These are phyloP conservation scores for Dentipellis sp. DNA, from an alignment of 768 basidiomycete species.

Conservation along the genomic window DNA sequence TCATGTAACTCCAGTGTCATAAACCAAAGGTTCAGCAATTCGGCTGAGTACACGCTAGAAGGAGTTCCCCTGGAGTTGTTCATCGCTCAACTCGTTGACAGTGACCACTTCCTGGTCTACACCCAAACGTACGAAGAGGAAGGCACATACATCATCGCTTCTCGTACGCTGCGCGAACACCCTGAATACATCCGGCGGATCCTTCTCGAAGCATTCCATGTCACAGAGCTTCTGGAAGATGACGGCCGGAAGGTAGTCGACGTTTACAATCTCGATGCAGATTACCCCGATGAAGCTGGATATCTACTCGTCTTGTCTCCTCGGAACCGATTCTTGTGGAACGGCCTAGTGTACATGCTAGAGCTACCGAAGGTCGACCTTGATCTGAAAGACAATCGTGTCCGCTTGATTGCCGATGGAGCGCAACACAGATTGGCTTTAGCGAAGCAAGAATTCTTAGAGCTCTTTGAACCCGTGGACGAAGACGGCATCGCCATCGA, in stretches of 20 bases:
- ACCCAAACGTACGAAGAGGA: constrained; percentile 80
- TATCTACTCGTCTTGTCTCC: constrained; percentile 88
- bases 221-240: constrained; percentile 47
- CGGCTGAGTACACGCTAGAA: constrained; percentile 83
- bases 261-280: constrained; percentile 34
- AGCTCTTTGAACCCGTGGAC: constrained; percentile 51
- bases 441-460: constrained; percentile 71
- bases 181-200: constrained; percentile 73
- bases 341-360: constrained; percentile 75
- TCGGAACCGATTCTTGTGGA: constrained; percentile 82
- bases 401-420: constrained; percentile 89
- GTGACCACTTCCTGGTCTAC: constrained; percentile 92
- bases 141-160: constrained; percentile 87
- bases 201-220: constrained; percentile 78
- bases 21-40: constrained; percentile 86
- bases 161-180: constrained; percentile 63
- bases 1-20: constrained; percentile 36
- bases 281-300: constrained; percentile 48
- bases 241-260: constrained; percentile 42
- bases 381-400: constrained; percentile 77
- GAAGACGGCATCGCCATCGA: constrained; percentile 52
- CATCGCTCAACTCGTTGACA: constrained; percentile 67
- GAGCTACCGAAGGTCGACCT: constrained; percentile 71
- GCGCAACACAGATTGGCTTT: constrained; percentile 63
- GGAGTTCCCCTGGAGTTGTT: constrained; percentile 67